Base-by-base conservation (phyloP, 805 yeast species). In the Nakazawaea molendinolei region DNA sequence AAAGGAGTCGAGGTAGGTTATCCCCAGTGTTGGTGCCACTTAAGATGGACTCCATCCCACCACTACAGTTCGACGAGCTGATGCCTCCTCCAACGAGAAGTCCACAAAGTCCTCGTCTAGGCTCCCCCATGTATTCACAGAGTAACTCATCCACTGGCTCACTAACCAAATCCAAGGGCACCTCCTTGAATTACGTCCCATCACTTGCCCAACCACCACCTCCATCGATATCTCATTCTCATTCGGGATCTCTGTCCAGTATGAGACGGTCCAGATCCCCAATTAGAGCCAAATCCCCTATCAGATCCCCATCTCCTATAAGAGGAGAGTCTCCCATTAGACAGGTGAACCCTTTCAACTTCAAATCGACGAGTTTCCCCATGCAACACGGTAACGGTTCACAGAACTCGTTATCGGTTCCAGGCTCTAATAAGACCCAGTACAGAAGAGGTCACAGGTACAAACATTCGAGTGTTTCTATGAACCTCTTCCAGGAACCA, bases 401-500 rank as follows among this genome's bases (percentile, higher is more conserved):
- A 7, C 40, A 32, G 20, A 18, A 24, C 10, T 38, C 41, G 8
- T n/a, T 38, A 9, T 15, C 17, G 5, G 28, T 33, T 19, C 28
- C 34, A 15, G 26, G 33, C 16, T 41, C 44, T 21, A 56, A 62
- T 9, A 70, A 63, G 49, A 74, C 86, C 1, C 77, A 83, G 0
- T 85, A 78, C 49, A 78, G 98, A 65, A 77, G 89, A 47, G 98
- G 98, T 5, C 98, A 90, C 58, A 73, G 90, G 47, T 90, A 90
- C 55, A 90, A 90, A 55, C 97, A 90, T 57, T 87, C 97, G 3
- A 87, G 96, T 7, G 95, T 90, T 5, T 86, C 95, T 5, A 83
- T 90, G 92, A 89, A 90, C 56, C 71, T 90, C 54, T 90, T 92
- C 55, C 95, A 86, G 56, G 97, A 90, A 51, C 95, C 97, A 1